Evolutionary conservation across 352 stramenopile genomes (phyloP), one percentile per base, ranked within the genome.

Genomic region (Phytopythium aichiense): DNA sequence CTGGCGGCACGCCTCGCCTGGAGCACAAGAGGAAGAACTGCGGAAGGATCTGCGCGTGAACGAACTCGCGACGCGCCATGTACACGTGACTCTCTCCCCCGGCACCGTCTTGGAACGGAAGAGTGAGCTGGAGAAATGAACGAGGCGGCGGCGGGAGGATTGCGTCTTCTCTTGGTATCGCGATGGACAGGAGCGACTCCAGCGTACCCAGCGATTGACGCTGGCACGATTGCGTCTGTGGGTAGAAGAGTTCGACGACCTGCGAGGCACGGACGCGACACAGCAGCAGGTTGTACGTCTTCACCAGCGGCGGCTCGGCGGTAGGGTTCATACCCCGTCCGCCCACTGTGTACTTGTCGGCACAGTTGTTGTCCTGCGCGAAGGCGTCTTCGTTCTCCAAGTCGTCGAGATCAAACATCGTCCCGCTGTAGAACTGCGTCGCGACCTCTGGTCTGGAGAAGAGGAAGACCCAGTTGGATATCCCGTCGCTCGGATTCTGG

Each of bases 11-110:
- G 0, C 46, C 12, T 15, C 57, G 67, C 22, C 67, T 72, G 18
- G 70, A 76, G 49, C 64, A 76, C n/a, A 79, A 48, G 30, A 77
- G 9, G 37, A 83, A 15, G 58, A 81, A 78, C 37, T 79, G 69
- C 5, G 72, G 74, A 8, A 83, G 46, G 7, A 81, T 51, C 25
- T 64, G 56, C 6, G 59, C 4, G 25, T 65, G 59, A 8, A 76
- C 55, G n/a, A 42, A 56, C 52, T 37, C 45, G 53, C 56, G 55
- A 7, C 63, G 69, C 49, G 65, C 69, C 55, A 81, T 69, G 46
- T 77, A 83, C 16, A 79, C 63, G 45, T 77, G 63, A 7, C 74
- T 45, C 7, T 45, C 42, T 13, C 42, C 42, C 15, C 15, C 38
- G 13, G 38, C 2, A 13, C 5, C 8, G 16, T 6, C 6, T 23